Evolutionary conservation across 2,329 filamentous ascomycete genomes (phyloP).

Genomic region (Colletotrichum higginsianum): DNA sequence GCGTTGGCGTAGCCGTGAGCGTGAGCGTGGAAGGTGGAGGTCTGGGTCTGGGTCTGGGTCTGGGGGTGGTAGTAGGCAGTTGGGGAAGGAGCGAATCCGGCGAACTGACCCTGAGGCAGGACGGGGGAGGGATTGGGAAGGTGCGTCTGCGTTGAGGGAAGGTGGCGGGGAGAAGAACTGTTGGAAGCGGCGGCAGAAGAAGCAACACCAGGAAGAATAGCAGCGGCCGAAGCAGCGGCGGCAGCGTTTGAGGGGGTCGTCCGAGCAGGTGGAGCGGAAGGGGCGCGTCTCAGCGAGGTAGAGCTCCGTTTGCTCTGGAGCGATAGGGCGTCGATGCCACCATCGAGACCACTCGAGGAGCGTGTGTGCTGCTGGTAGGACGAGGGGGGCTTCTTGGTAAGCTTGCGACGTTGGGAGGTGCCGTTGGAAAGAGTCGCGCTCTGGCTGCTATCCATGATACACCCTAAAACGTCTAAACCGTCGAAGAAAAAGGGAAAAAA

Average conservation of each 20-base stretch:
- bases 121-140: constrained; percentile 63
- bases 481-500: constrained; percentile 32
- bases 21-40: constrained; percentile 46
- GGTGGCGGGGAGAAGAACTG: constrained; percentile 64
- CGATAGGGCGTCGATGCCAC: constrained; percentile 69
- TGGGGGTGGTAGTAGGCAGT: constrained; percentile 46
- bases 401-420: constrained; percentile 70
- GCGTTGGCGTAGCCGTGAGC: constrained; percentile 74
- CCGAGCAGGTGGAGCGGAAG: constrained; percentile 70
- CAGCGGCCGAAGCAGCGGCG: constrained; percentile 45
- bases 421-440: constrained; percentile 58
- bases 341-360: constrained; percentile 66
- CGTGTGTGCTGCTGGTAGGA: constrained; percentile 59
- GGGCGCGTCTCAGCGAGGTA: constrained; percentile 72
- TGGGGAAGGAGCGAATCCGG: constrained; percentile 44
- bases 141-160: constrained; percentile 54
- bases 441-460: constrained; percentile 64
- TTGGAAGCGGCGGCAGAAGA: constrained; percentile 52
- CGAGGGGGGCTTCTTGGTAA: constrained; percentile 74
- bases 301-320: constrained; percentile 76
- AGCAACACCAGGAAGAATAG: constrained; percentile 4
- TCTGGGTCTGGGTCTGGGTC: constrained; percentile 37
- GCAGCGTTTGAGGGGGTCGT: constrained; percentile 60
- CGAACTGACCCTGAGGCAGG: constrained; percentile 62
- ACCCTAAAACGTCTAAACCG: constrained; percentile 42